phyloP scores from a whole-genome alignment of 306 rosid species.

The Crataegus laevigata region DNA sequence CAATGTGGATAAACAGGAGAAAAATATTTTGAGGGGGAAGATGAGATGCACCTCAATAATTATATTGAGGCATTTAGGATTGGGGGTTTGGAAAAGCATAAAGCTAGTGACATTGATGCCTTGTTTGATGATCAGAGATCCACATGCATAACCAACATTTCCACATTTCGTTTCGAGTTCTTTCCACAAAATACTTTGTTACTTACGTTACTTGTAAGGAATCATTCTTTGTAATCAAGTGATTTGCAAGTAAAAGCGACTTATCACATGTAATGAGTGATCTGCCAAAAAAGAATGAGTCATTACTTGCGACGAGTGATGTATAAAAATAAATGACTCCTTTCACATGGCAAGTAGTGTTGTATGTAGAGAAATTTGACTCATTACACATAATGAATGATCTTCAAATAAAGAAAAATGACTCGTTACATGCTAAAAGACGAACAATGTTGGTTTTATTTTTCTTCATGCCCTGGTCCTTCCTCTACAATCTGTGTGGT shows the following conservation, averaged over 20 bases:
- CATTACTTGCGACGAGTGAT: too few species aligned
- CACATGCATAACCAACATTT: conserved; percentile 67
- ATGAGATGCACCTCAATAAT: conserved; percentile 76
- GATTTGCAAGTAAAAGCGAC: too few species aligned
- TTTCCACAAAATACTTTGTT: not conserved
- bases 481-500: conserved; percentile 57
- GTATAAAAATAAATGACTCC: too few species aligned
- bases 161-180: conserved; percentile 20
- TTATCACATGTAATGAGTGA: too few species aligned
- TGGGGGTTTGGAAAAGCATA: conserved; percentile 44
- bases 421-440: too few species aligned
- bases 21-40: conserved; percentile 19
- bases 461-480: not conserved
- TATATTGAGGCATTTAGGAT: conserved; percentile 32
- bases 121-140: conserved; percentile 50
- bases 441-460: not conserved
- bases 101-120: conserved; percentile 64
- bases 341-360: too few species aligned
- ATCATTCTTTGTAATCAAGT: too few species aligned
- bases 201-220: too few species aligned
- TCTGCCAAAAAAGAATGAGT: too few species aligned
- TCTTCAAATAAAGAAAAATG: too few species aligned
- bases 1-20: conserved; percentile 20
- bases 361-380: too few species aligned
- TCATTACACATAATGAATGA: too few species aligned